phyloP scores from a whole-genome alignment of 2,329 filamentous ascomycete species.

The Alternaria ventricosa region DNA sequence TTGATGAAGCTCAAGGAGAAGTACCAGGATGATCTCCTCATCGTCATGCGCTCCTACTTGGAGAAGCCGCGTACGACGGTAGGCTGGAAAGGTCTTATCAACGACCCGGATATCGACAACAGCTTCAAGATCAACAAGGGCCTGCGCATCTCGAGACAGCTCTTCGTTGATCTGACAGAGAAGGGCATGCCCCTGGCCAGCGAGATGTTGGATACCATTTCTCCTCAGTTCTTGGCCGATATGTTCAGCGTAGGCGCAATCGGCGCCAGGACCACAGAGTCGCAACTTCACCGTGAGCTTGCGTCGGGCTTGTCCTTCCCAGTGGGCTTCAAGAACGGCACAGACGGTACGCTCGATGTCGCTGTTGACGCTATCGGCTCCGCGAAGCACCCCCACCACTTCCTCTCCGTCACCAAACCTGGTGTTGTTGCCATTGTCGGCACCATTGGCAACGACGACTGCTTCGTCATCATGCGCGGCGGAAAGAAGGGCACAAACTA shows the following conservation, averaged over 20 bases:
- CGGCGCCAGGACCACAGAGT: constrained; percentile 95
- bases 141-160: constrained; percentile 80
- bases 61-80: constrained; percentile 98
- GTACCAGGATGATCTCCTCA: constrained; percentile 85
- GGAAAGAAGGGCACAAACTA: constrained; percentile 95
- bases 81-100: constrained; percentile 98
- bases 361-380: constrained; percentile 96
- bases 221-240: constrained; percentile 94
- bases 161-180: constrained; percentile 90
- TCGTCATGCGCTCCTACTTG: constrained; percentile 97
- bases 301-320: constrained; percentile 95
- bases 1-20: constrained; percentile 83
- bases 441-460: constrained; percentile 93
- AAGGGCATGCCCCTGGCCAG: constrained; percentile 95
- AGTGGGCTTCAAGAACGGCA: constrained; percentile 99
- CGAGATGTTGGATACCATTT: constrained; percentile 98
- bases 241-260: constrained; percentile 90
- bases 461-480: constrained; percentile 93
- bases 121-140: constrained; percentile 99
- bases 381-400: constrained; percentile 90
- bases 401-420: constrained; percentile 96
- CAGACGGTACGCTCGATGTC: constrained; percentile 86
- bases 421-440: constrained; percentile 94
- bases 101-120: constrained; percentile 97
- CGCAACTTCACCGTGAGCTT: constrained; percentile 91